Evolutionary conservation across 108 stramenopile species (phyloP).

Genomic region (Chaetoceros tenuissimus): DNA sequence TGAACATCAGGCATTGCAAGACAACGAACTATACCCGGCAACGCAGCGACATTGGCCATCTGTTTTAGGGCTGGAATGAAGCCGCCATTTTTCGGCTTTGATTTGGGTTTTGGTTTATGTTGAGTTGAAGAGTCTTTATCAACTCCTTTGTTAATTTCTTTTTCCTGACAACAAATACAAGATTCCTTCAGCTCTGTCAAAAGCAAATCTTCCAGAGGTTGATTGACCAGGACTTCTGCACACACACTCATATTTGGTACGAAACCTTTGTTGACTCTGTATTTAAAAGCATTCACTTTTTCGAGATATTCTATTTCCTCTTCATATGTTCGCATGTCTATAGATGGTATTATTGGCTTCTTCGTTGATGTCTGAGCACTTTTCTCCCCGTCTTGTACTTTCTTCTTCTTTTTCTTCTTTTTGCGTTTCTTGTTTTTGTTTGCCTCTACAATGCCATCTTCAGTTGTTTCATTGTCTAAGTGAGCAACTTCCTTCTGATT

Average conservation of each 20-base stretch:
- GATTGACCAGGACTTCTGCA: slow-evolving; percentile 65
- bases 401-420: slow-evolving; percentile 2
- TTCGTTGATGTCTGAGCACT: too few relatives aligned
- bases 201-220: slow-evolving; percentile 36
- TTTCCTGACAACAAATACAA: slow-evolving; percentile 9
- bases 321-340: slow-evolving; percentile 17
- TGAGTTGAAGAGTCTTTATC: background rate
- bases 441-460: background rate
- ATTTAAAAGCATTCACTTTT: slow-evolving; percentile 22
- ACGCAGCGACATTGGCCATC: slow-evolving; percentile 76
- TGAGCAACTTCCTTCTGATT: slow-evolving; percentile 27
- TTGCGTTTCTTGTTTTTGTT: background rate
- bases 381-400: slow-evolving; percentile 2
- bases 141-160: background rate
- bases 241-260: slow-evolving; percentile 69
- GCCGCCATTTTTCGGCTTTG: slow-evolving; percentile 24
- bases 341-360: background rate
- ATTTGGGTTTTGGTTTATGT: background rate
- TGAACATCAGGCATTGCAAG: slow-evolving; percentile 83
- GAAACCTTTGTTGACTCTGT: slow-evolving; percentile 47
- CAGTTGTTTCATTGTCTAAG: slow-evolving; percentile 20
- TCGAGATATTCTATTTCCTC: slow-evolving; percentile 57
- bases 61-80: slow-evolving; percentile 76
- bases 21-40: slow-evolving; percentile 68
- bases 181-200: slow-evolving; percentile 59